Conservation (phyloP, 768 basidiomycete genomes). For the Pisolithus marmoratus region DNA sequence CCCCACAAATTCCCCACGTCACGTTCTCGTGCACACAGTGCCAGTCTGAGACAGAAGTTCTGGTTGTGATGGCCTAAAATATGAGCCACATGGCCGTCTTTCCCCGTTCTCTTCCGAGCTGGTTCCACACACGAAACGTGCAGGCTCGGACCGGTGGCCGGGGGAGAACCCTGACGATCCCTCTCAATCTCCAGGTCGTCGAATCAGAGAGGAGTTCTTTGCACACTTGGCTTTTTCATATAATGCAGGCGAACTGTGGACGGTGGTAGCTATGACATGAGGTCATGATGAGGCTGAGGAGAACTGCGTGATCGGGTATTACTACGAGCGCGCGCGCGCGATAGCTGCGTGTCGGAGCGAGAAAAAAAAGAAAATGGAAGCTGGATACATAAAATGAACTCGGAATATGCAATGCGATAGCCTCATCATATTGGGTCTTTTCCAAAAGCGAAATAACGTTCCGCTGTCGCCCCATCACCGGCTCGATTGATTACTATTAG, state of each 20-base stretch:
- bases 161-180: slow-evolving; percentile 24
- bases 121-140: too few relatives aligned
- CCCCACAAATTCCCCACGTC: slow-evolving; percentile 19
- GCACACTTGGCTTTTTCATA: too few relatives aligned
- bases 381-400: slow-evolving; percentile 1
- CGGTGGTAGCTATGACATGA: too few relatives aligned
- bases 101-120: slow-evolving; percentile 20
- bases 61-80: slow-evolving; percentile 17
- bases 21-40: neutral
- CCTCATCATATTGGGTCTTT: neutral
- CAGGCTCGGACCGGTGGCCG: slow-evolving; percentile 16
- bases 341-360: slow-evolving; percentile 18
- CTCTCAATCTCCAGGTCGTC: slow-evolving; percentile 12
- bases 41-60: too few relatives aligned
- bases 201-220: neutral
- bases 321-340: slow-evolving; percentile 6
- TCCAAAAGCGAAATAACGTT: slow-evolving; percentile 1
- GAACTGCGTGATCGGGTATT: slow-evolving; percentile 10
- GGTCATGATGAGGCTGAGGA: too few relatives aligned
- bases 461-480: neutral
- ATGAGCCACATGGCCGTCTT: slow-evolving; percentile 9
- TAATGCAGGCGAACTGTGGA: too few relatives aligned
- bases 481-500: slow-evolving; percentile 6
- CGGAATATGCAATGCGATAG: neutral
- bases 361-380: slow-evolving; percentile 23